Base-by-base conservation (phyloP, 179 eudicot species). In the Gypsophila paniculata region DNA sequence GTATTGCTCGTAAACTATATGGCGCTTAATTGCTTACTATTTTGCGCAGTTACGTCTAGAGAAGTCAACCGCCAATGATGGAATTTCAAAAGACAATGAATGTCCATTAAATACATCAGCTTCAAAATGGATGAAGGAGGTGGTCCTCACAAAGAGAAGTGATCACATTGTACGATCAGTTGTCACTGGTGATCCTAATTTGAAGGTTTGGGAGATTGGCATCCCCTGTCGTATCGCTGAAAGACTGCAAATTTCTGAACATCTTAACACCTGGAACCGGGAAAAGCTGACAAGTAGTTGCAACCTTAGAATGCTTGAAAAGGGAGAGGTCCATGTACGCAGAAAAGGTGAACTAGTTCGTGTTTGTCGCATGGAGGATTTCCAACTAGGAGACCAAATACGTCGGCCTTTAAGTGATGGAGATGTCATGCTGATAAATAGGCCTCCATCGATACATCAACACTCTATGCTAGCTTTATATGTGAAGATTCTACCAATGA, bases 361-460 rank as follows among this genome's bases (percentile, higher is more conserved):
- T n/a, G 75, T 91, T 36, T 71, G 77, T 39, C 74, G 73, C 18
- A 77, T 79, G 74, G 94, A 87, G 81, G 78, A 86, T 67, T 83
- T 91, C 71, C 78, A 83, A 48, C 67, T 74, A 0, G 99, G 99
- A 62, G 99, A 94, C 58, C 68, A 73, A 6, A 72, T 94, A 22
- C 72, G 73, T 54, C 74, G 99, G 82, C 92, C 96, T 59, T 81
- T 94, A 42, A 68, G 60, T 44, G 96, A 94, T 74, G 96, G 99
- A 61, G 99, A 94, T 82, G 77, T 86, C 21, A 82, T 94, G 75
- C 74, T 94, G 73, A 85, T 91, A 72, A 91, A 91, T 79, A 80
- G 99, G 77, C 99, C 99, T 65, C 99, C 99, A 11, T 86, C 99
- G 29, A 90, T 94, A 74, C 99, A 94, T 74, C 90, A 90, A 36